phyloP scores from a whole-genome alignment of 768 basidiomycete genomes.

The Cantharellus anzutake region DNA sequence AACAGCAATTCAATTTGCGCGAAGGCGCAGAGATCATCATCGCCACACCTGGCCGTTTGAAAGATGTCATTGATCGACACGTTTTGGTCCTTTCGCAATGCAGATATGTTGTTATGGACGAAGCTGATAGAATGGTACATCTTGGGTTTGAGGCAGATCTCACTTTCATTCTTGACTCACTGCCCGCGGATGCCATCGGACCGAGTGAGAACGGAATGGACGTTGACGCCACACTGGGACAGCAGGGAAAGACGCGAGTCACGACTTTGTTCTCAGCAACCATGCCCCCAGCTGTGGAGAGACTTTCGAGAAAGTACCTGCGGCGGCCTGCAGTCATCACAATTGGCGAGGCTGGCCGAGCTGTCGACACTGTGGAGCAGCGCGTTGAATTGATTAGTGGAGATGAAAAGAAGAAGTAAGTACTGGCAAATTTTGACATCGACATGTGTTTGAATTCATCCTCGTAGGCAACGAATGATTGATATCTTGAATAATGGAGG shows the following conservation, averaged over 20 bases:
- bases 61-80: conserved; percentile 91
- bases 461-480: conserved; percentile 50
- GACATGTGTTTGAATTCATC: background rate
- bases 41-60: conserved; percentile 94
- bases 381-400: conserved; percentile 80
- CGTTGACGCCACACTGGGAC: conserved; percentile 30
- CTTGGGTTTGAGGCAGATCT: conserved; percentile 92
- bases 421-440: conserved; percentile 3
- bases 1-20: conserved; percentile 95
- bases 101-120: conserved; percentile 98
- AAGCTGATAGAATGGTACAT: conserved; percentile 98
- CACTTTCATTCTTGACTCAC: conserved; percentile 83
- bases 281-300: conserved; percentile 95
- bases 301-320: conserved; percentile 85
- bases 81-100: conserved; percentile 93
- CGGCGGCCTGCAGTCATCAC: conserved; percentile 87
- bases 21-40: conserved; percentile 98
- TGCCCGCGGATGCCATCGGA: conserved; percentile 74
- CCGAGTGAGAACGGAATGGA: conserved; percentile 75
- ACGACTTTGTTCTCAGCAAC: conserved; percentile 96
- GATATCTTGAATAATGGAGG: conserved; percentile 83
- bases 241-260: conserved; percentile 65
- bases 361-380: conserved; percentile 96
- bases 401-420: conserved; percentile 94
- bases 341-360: conserved; percentile 94